Percentiles rank a stretch among this genome's conserved stretches.
Conservation (phyloP, 2,329 filamentous ascomycete genomes). For the Colletotrichum gigasporum region DNA sequence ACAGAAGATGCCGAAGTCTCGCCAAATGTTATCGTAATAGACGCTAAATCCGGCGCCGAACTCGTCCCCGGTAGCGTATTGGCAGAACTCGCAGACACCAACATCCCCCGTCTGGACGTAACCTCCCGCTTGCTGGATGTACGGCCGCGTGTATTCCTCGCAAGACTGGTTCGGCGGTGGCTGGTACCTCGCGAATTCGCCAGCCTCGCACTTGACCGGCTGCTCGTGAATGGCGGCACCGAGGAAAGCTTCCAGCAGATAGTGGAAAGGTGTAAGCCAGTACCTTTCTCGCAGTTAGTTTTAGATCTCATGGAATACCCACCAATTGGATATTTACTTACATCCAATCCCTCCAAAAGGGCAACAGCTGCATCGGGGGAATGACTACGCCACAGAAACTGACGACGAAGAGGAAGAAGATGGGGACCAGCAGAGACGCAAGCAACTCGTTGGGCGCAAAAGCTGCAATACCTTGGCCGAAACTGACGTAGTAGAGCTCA, state of each 20-base stretch:
- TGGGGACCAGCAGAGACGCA: slow-evolving; percentile 71
- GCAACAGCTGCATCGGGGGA: slow-evolving; percentile 64
- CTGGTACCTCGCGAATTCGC: slow-evolving; percentile 69
- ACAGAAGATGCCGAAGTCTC: slow-evolving; percentile 72
- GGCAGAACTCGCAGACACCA: slow-evolving; percentile 72
- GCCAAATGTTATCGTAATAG: slow-evolving; percentile 69
- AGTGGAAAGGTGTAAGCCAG: slow-evolving; percentile 73
- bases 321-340: background rate
- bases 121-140: slow-evolving; percentile 63
- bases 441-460: slow-evolving; percentile 74
- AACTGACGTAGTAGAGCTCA: slow-evolving; percentile 71
- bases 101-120: slow-evolving; percentile 66
- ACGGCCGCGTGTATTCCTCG: slow-evolving; percentile 64
- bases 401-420: slow-evolving; percentile 76
- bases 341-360: slow-evolving; percentile 73
- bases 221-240: slow-evolving; percentile 63
- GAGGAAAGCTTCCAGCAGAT: slow-evolving; percentile 71
- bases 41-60: slow-evolving; percentile 70
- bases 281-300: slow-evolving; percentile 52
- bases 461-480: slow-evolving; percentile 74
- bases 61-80: slow-evolving; percentile 67
- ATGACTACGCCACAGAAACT: slow-evolving; percentile 78
- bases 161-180: slow-evolving; percentile 69
- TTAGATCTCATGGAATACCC: background rate
- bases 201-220: slow-evolving; percentile 61